Evolutionary conservation across 257 asterid species (phyloP), one percentile per base, ranked within the genome.

Genomic region (Jacaranda copaia): DNA sequence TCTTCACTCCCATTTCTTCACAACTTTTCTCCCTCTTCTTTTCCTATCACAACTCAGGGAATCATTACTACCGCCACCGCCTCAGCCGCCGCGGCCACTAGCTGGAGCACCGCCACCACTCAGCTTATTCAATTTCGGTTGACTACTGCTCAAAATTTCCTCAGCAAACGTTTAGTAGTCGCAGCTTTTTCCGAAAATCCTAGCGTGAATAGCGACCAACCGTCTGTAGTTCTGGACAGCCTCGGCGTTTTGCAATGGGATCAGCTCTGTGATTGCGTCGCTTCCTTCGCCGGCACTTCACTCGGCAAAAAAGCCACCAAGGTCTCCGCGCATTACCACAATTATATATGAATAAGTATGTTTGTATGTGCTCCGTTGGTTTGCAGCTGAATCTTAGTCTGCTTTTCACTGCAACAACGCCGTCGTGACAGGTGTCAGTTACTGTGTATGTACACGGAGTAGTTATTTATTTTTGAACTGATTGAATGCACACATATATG

Each of bases 191-290:
- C 80, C 19, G 79, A 82, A 8, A 72, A 48, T 75, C 36, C 48
- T 16, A 57, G 79, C 49, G 43, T 49, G 60, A 73, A 38, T 18
- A 39, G 52, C 43, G 63, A 82, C 45, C 85, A 71, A 32, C 89
- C 89, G 19, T 72, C 92, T 32, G 87, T 88, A 12, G 80, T 86
- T 67, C 77, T 87, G 14, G 98, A 95, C 73, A 95, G 99, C 82
- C 99, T 95, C 80, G 84, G 89, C 74, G 89, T 90, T 58, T 84
- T 95, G 70, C 97, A 93, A 70, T 95, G 99, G 99, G 97, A 90
- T 67, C 86, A 90, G 79, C 81, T 95, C 77, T 93, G 94, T 53
- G 94, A 95, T 69, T 84, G 90, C 76, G 97, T 95, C 51, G 92
- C 98, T 77, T 85, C 97, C 69, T 95, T 90, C 73, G 97, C 99